Base-by-base conservation (phyloP, 2,329 filamentous ascomycete species). In the Atkinsonella hypoxylon region DNA sequence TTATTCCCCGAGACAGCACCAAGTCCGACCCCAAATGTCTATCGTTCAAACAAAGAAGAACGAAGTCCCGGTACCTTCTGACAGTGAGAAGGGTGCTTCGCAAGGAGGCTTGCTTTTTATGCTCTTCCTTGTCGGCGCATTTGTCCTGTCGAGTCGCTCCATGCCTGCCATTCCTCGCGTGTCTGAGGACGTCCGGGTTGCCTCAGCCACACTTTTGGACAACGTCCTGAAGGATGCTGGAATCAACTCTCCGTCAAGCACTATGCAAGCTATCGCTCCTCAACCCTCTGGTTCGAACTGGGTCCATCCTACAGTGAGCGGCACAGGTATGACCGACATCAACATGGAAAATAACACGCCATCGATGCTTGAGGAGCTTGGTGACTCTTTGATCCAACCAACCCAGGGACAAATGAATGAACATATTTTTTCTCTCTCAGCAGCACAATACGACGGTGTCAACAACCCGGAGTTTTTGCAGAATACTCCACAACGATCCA, bases 91-190 rank as follows among this genome's bases (percentile, higher is more conserved):
- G 70, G 72, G 79, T 53, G 77, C 83, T 54, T 83, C 88, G 58
- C 87, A 90, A 61, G 87, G 89, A 48, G 81, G 88, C 61, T 71
- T 97, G 61, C 77, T 97, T 66, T 85, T 91, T 68, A 95, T 96
- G 89, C 86, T 96, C 59, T 86, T 98, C 63, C 85, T 98, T 50
- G 90, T 95, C 57, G 93, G 93, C 64, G 93, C 93, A 49, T 95
- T 96, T 64, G 89, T 97, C 59, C 85, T 93, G 55, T 96, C 91
- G 32, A 94, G 90, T 70, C 82, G 82, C 58, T 79, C 82, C 43
- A 75, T 83, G 18, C 80, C 83, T 39, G 80, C 81, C 58, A 83
- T 94, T 58, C 86, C 87, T 47, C 79, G 79, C 51, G 84, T 91
- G 63, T 85, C 88, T 36, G 85, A 91, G 51, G 86, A 91, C 59